Conservation (phyloP, 1,139 yeast species). For the Blastobotrys capitulatus region DNA sequence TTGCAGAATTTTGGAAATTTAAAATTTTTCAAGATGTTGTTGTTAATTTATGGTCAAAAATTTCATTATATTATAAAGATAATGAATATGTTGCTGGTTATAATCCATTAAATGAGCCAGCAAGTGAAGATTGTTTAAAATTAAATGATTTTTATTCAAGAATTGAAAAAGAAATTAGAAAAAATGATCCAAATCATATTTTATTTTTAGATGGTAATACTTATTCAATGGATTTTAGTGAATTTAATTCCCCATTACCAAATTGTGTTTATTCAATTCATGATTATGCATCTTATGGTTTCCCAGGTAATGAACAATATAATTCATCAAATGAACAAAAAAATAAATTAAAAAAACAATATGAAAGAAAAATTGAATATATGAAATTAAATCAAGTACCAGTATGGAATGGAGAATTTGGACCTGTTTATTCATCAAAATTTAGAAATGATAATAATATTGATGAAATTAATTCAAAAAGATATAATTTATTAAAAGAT, state of each 20-base stretch:
- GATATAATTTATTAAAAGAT: slow-evolving; percentile 40
- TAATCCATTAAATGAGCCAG: slow-evolving; percentile 46
- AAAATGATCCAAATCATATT: slow-evolving; percentile 42
- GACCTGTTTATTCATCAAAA: slow-evolving; percentile 43
- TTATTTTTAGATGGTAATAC: slow-evolving; percentile 45
- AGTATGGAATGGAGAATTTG: slow-evolving; percentile 50
- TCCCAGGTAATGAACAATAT: slow-evolving; percentile 31
- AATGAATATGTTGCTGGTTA: slow-evolving; percentile 46
- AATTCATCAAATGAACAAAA: slow-evolving; percentile 26
- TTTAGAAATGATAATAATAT: slow-evolving; percentile 39
- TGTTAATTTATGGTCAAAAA: slow-evolving; percentile 39
- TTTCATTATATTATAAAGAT: slow-evolving; percentile 40
- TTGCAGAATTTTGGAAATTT: slow-evolving; percentile 44
- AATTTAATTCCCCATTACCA: slow-evolving; percentile 37
- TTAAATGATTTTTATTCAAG: slow-evolving; percentile 37
- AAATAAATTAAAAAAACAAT: slow-evolving; percentile 34
- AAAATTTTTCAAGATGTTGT: slow-evolving; percentile 41
- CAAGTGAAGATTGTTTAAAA: slow-evolving; percentile 36
- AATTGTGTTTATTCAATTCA: slow-evolving; percentile 45
- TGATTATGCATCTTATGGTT: slow-evolving; percentile 41
- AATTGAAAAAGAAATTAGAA: slow-evolving; percentile 36
- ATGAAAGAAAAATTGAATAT: slow-evolving; percentile 40
- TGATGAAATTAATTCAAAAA: slow-evolving; percentile 35
- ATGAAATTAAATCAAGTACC: slow-evolving; percentile 38
- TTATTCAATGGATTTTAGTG: slow-evolving; percentile 44